Evolutionary conservation across 352 stramenopile species (phyloP).

Genomic region (Globisporangium middletonii): DNA sequence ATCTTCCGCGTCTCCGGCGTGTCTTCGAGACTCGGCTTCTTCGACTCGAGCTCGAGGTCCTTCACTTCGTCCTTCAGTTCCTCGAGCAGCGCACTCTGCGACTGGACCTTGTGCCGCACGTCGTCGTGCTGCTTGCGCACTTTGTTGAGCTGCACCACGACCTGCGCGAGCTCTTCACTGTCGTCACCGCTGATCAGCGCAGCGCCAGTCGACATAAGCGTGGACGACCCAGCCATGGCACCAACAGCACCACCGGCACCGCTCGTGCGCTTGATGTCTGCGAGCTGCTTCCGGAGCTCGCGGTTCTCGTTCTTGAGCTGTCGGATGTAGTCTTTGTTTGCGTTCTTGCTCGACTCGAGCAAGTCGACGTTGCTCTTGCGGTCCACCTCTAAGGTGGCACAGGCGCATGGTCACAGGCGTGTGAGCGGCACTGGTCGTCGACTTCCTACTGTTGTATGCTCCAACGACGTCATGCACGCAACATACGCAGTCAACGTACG

Average conservation of each 20-base stretch:
- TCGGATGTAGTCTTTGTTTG: constrained; percentile 88
- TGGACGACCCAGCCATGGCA: constrained; percentile 9
- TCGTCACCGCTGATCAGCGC: constrained; percentile 22
- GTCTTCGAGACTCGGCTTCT: constrained; percentile 83
- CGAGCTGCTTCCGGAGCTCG: constrained; percentile 80
- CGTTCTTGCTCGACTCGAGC: constrained; percentile 84
- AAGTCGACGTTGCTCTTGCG: constrained; percentile 82
- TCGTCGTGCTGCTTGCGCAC: constrained; percentile 78
- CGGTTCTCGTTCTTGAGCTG: constrained; percentile 87
- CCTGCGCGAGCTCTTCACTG: constrained; percentile 43
- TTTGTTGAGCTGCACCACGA: constrained; percentile 59
- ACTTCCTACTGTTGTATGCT: too few relatives aligned
- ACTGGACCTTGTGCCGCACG: constrained; percentile 62
- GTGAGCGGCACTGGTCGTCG: too few relatives aligned
- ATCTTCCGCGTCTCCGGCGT: constrained; percentile 88
- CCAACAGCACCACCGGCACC: constrained; percentile 12
- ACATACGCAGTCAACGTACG: constrained; percentile 31
- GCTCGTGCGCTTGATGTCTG: constrained; percentile 62
- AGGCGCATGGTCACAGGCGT: too few relatives aligned
- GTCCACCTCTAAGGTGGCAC: constrained; percentile 54
- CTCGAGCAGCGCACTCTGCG: constrained; percentile 66
- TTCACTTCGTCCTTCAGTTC: constrained; percentile 83
- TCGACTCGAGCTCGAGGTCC: constrained; percentile 74
- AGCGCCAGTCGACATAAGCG: constrained; percentile 1
- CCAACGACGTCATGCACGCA: background rate